Evolutionary conservation across 2,329 filamentous ascomycete species (phyloP), one percentile per base, ranked within the genome.

Genomic region (Calonectria henricotiae): DNA sequence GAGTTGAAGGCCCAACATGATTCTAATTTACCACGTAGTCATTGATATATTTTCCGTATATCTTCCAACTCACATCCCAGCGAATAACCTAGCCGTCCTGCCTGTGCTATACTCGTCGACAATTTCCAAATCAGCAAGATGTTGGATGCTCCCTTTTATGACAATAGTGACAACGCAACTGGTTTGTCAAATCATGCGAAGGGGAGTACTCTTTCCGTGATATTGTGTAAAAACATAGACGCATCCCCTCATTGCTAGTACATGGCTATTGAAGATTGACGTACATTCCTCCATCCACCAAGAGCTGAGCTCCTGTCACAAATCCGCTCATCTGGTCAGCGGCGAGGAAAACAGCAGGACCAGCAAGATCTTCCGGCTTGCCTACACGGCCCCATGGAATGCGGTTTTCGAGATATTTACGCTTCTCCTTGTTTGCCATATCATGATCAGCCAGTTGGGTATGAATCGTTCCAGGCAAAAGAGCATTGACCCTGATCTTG

Each of bases 381-480:
- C 90, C 91, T 30, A 90, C 83, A 73, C 93, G 85, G 0, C 92
- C 93, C 62, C 95, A 80, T 43, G 93, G 93, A 75, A 95, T 94
- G 67, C 93, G 84, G 1, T 88, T 89, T 82, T 95, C 93, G 90
- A 94, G 94, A 80, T 95, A 94, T 76, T 78, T 83, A 75, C 89
- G 85, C 88, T 95, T 96, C 72, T 80, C 84, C 4, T 91, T 89
- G 77, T 94, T 88, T 12, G 84, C 86, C 75, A 96, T 83, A 82
- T 96, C 93, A 79, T 90, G 89, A 75, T 95, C 93, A 75, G 95
- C 95, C 65, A 96, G 81, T 84, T 94, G 92, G 25, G 93, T 96
- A 76, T 89, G 87, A 65, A 95, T 92, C 0, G 93, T 95, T 0
- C 93, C 93, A 0, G 94, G 93, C 7, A 96, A 81, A 46, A 96